A percentile compares a stretch with the other conserved stretches of the same genome.
Evolutionary conservation across 495 filamentous ascomycete genomes (phyloP).

Genomic region (Massariosphaeria phaeospora): DNA sequence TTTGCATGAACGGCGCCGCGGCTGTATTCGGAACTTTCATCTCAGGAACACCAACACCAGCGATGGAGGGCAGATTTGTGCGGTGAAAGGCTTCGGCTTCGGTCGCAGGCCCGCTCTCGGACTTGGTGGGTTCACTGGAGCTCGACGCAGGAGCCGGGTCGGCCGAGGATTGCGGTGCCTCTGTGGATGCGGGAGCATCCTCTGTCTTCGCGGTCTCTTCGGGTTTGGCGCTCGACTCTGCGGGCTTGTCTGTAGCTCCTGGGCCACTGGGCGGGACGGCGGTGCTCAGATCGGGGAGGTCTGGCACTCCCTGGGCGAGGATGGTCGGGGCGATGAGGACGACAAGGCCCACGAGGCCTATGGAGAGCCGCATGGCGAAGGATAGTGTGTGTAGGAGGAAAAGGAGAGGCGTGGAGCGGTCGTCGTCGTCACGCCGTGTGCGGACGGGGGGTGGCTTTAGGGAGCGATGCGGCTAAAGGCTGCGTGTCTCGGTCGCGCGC

Average conservation of each 20-base stretch:
- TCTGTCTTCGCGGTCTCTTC: background rate
- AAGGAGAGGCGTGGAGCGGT: background rate
- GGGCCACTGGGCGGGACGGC: constrained; percentile 11
- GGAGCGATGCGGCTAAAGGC: constrained; percentile 28
- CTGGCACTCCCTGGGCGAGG: constrained; percentile 17
- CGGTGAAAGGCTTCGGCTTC: constrained; percentile 28
- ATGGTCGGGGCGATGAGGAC: constrained; percentile 27
- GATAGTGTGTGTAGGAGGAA: background rate
- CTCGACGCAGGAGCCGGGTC: constrained; percentile 10
- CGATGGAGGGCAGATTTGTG: constrained; percentile 47
- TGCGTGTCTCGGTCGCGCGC: background rate
- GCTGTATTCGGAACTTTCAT: constrained; percentile 73
- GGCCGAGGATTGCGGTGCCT: background rate
- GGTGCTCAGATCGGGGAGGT: constrained; percentile 28
- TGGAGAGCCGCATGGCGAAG: constrained; percentile 27
- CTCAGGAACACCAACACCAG: constrained; percentile 49
- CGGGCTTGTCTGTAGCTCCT: constrained; percentile 11
- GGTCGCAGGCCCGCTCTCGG: constrained; percentile 15
- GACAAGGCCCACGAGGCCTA: constrained; percentile 25
- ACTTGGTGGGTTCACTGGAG: constrained; percentile 10
- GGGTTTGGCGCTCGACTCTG: constrained; percentile 28
- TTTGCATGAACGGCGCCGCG: constrained; percentile 90
- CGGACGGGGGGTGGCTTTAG: constrained; percentile 4
- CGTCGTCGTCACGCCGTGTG: background rate
- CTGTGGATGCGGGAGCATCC: background rate